Conservation (phyloP, 2,329 filamentous ascomycete genomes). For the Trichoderma atroviride region DNA sequence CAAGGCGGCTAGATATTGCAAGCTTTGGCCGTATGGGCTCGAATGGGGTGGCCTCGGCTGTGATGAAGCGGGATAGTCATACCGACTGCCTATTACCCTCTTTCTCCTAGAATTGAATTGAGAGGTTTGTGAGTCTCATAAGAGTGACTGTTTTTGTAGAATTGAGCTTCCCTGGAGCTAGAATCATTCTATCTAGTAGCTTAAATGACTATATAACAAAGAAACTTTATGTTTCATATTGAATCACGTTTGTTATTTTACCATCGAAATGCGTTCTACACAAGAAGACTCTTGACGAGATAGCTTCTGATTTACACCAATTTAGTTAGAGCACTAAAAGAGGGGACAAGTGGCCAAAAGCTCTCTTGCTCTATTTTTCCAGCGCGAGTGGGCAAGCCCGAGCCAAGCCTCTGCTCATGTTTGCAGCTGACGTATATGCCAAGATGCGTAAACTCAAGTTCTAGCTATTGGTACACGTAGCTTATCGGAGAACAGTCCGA, state of each 20-base stretch:
- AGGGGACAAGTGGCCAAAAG: neutral
- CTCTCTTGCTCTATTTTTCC: neutral
- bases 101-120: neutral
- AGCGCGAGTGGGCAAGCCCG: neutral
- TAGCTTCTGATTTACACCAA: neutral
- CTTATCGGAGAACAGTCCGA: conserved; percentile 59
- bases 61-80: neutral
- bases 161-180: neutral
- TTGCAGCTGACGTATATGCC: neutral
- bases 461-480: conserved; percentile 46
- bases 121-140: no score
- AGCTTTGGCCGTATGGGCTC: neutral
- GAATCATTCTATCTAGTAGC: neutral
- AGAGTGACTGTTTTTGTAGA: neutral
- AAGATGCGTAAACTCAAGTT: neutral
- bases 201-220: neutral
- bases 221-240: neutral
- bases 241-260: no score
- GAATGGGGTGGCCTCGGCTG: neutral
- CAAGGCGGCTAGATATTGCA: neutral
- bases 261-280: neutral
- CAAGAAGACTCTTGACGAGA: neutral
- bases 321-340: neutral
- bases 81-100: neutral
- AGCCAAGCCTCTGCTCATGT: neutral